These are phyloP conservation scores for Amphirosellinia nigrospora DNA, from an alignment of 495 filamentous ascomycete species.

Conservation along the genomic window DNA sequence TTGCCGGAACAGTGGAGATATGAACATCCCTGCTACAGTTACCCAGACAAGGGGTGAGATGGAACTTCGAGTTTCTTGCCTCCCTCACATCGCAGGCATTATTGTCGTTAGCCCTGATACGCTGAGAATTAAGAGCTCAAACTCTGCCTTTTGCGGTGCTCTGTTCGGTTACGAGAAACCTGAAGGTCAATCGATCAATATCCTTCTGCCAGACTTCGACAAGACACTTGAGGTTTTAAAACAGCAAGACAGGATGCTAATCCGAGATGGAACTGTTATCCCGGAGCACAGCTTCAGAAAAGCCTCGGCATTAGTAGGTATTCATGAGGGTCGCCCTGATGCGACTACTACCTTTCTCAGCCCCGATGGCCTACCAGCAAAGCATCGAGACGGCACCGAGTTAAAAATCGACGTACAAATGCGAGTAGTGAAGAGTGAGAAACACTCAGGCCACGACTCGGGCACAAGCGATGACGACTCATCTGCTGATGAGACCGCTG, in stretches of 20 bases:
- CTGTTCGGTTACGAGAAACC: slow-evolving; percentile 87
- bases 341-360: slow-evolving; percentile 78
- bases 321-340: slow-evolving; percentile 79
- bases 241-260: slow-evolving; percentile 80
- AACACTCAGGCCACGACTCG: slow-evolving; percentile 45
- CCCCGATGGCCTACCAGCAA: slow-evolving; percentile 81
- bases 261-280: slow-evolving; percentile 94
- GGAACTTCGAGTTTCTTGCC: slow-evolving; percentile 83
- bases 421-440: slow-evolving; percentile 91
- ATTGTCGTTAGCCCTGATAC: slow-evolving; percentile 81
- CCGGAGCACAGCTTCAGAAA: slow-evolving; percentile 95
- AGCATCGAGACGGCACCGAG: slow-evolving; percentile 86
- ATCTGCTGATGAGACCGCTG: slow-evolving; percentile 39
- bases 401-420: slow-evolving; percentile 94
- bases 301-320: slow-evolving; percentile 79
- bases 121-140: slow-evolving; percentile 85
- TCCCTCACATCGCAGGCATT: slow-evolving; percentile 96
- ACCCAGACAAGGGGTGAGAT: slow-evolving; percentile 66
- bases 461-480: slow-evolving; percentile 59
- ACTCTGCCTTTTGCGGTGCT: slow-evolving; percentile 90
- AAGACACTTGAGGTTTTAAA: slow-evolving; percentile 77
- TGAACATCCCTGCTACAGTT: slow-evolving; percentile 80
- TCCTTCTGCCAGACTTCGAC: slow-evolving; percentile 87
- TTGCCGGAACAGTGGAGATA: slow-evolving; percentile 71
- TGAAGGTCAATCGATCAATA: slow-evolving; percentile 76